A percentile compares a stretch with the other conserved stretches of the same genome.
phyloP scores from a whole-genome alignment of 2,329 filamentous ascomycete species.

The Sarocladium strictum region DNA sequence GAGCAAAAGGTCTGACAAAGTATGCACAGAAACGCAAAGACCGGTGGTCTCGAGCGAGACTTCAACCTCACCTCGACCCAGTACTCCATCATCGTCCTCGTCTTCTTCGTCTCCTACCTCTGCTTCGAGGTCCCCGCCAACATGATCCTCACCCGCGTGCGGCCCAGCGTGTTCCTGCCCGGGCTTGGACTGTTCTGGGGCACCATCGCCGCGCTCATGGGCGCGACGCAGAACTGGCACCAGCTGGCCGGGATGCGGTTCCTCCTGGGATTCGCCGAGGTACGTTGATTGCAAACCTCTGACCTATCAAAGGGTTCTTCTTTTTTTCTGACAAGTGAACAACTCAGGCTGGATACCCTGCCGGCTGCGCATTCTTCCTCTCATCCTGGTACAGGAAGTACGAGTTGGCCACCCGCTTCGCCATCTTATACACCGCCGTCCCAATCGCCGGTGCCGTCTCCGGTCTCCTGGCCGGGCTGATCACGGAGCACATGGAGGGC shows the following conservation, averaged over 20 bases:
- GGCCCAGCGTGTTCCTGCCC: conserved; percentile 18
- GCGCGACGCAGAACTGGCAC: conserved; percentile 17
- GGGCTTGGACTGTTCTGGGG: conserved; percentile 18
- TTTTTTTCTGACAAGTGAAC: no score
- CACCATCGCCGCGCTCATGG: conserved; percentile 17
- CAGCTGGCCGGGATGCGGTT: conserved; percentile 17
- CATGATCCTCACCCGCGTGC: conserved; percentile 15
- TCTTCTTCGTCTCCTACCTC: conserved; percentile 22
- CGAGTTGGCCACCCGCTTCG: conserved; percentile 17
- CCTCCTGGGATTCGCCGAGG: conserved; percentile 17
- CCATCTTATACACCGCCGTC: conserved; percentile 17
- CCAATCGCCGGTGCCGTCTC: conserved; percentile 18
- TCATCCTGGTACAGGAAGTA: conserved; percentile 19
- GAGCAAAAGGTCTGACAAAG: no score
- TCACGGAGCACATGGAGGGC: conserved; percentile 18
- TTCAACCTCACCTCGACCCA: conserved; percentile 16
- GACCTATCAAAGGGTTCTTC: neutral
- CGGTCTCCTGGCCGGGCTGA: conserved; percentile 16
- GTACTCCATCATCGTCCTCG: conserved; percentile 22
- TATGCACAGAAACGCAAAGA: conserved; percentile 17
- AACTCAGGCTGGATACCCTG: conserved; percentile 16
- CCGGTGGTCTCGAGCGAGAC: conserved; percentile 17
- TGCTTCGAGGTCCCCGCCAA: conserved; percentile 12
- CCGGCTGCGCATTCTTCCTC: conserved; percentile 19
- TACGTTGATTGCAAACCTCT: neutral